Evolutionary conservation across 2,329 filamentous ascomycete genomes (phyloP), one percentile per base, ranked within the genome.

Genomic region (Cercospora sojina): DNA sequence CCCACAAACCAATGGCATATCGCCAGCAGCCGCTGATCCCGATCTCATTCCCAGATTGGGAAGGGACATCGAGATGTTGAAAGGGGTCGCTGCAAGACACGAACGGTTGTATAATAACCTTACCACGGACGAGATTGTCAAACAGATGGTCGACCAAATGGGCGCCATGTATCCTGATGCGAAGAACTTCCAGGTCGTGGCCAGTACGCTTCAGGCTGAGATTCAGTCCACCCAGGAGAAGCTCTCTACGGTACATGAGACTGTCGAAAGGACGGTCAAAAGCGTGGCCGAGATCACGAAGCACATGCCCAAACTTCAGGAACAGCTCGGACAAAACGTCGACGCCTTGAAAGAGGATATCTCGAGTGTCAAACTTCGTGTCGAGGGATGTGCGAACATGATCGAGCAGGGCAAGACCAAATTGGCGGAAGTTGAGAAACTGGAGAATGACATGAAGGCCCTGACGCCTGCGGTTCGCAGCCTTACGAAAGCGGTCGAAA

Each of bases 91-190:
- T 6, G 13, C 49, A 31, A 25, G 56, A 20, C 61, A 64, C 38
- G 43, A 47, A 16, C 47, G 32, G n/a, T 31, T 25, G 6, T 49
- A 64, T n/a, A 67, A 67, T 47, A 67, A 67, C 35, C 27, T 67
- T 5, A 62, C 61, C 23, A 67, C 65, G 20, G 65, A 67, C 10
- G 65, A 67, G 2, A 16, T 67, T n/a, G 61, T 61, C 16, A 56
- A 59, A 25, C 65, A 67, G 29, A 67, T 67, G 65, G 57, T 64
- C 20, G 65, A 67, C 16, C 23, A 60, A 13, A 61, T 60, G 56
- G 25, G 29, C 25, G 10, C 18, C n/a, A 56, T 67, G 47, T 67
- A 67, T 59, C 65, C 65, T 8, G 61, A 67, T 18, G 61, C 57
- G 5, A 61, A 58, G 29, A 32, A 51, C 25, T 61, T 60, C 23